Percentiles rank a stretch among this genome's conserved stretches.
phyloP scores from a whole-genome alignment of 345 rosid species.

The Populus euphratica region DNA sequence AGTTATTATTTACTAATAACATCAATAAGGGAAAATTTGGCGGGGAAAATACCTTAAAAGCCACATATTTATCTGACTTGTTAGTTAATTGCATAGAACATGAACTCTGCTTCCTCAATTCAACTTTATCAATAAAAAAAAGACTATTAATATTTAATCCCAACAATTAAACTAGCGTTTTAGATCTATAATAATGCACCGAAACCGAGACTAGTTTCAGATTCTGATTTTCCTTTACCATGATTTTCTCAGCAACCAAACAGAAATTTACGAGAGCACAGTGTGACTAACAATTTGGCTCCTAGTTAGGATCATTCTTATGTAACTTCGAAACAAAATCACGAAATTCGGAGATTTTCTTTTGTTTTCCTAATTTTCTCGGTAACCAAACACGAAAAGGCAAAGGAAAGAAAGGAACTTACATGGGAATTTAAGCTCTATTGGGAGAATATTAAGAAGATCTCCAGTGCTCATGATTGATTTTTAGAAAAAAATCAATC shows the following conservation, averaged over 20 bases:
- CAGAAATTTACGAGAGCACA: not conserved
- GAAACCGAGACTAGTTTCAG: not conserved
- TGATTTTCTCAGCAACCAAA: constrained; percentile 6
- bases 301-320: not conserved
- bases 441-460: not conserved
- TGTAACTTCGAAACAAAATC: not conserved
- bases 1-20: not conserved
- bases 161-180: not conserved
- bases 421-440: not conserved
- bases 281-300: not conserved
- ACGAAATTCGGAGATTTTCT: not conserved
- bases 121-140: constrained; percentile 37
- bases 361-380: not conserved
- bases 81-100: constrained; percentile 73
- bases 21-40: not conserved
- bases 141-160: no score
- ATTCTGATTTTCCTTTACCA: not conserved
- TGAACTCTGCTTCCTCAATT: constrained; percentile 75
- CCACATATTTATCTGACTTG: constrained; percentile 61
- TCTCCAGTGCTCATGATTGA: not conserved
- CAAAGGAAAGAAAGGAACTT: not conserved
- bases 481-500: not conserved
- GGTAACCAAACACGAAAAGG: constrained; percentile 14
- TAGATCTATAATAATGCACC: not conserved
- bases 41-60: constrained; percentile 55